phyloP scores from a whole-genome alignment of 148 eudicot species.

The Drosera capensis region DNA sequence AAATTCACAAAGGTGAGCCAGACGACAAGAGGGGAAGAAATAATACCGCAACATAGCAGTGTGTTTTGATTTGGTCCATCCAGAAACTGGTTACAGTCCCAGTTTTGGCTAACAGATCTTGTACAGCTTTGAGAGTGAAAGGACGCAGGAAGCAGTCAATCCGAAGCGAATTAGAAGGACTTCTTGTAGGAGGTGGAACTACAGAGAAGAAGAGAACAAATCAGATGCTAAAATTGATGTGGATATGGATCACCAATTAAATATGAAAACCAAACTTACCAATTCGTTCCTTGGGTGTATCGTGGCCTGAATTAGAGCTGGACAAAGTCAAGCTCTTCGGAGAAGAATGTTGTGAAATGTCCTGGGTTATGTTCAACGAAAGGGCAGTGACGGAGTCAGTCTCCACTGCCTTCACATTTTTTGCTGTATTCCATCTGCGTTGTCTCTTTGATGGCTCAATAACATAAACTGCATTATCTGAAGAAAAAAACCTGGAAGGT shows the following conservation, averaged over 20 bases:
- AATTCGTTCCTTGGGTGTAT: slow-evolving; percentile 56
- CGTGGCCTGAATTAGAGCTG: slow-evolving; percentile 27
- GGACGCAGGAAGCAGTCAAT: slow-evolving; percentile 87
- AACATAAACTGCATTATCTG: slow-evolving; percentile 44
- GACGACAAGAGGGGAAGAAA: not conserved
- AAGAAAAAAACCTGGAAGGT: not conserved
- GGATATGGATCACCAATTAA: not conserved
- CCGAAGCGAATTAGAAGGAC: slow-evolving; percentile 68
- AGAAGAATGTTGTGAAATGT: slow-evolving; percentile 14
- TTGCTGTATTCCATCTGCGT: slow-evolving; percentile 69
- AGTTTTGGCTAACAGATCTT: slow-evolving; percentile 78
- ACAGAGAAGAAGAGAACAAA: slow-evolving; percentile 7
- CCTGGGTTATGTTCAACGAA: slow-evolving; percentile 23
- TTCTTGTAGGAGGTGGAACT: slow-evolving; percentile 65
- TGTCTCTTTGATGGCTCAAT: slow-evolving; percentile 60
- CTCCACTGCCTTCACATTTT: slow-evolving; percentile 25
- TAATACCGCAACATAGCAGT: slow-evolving; percentile 77
- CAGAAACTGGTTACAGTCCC: slow-evolving; percentile 69
- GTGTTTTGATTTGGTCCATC: slow-evolving; percentile 99
- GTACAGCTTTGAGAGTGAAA: slow-evolving; percentile 87
- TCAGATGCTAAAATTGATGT: slow-evolving; percentile 1
- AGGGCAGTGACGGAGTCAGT: slow-evolving; percentile 17
- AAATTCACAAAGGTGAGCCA: not conserved
- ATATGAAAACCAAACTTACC: slow-evolving; percentile 29
- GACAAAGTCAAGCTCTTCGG: slow-evolving; percentile 38